phyloP scores from a whole-genome alignment of 805 yeast species.

The Cyberlindnera mississippiensis region DNA sequence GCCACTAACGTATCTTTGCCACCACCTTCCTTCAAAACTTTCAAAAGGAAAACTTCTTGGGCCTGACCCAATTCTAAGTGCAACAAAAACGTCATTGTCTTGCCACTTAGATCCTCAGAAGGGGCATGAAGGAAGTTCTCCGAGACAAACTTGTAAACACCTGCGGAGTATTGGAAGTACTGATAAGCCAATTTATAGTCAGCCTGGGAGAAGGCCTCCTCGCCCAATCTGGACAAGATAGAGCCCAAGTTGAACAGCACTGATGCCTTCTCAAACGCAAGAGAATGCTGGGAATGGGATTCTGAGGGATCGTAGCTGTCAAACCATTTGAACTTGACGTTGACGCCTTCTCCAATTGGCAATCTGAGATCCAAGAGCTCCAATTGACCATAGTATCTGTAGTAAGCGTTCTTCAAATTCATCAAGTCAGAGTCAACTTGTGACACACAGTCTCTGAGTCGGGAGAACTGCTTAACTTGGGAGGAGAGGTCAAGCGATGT shows the following conservation, averaged over 20 bases:
- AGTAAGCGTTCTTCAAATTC: constrained; percentile 50
- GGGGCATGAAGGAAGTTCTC: constrained; percentile 91
- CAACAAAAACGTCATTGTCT: constrained; percentile 59
- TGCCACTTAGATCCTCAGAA: constrained; percentile 66
- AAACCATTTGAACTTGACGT: constrained; percentile 69
- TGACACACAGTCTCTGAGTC: constrained; percentile 33
- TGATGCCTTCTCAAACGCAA: constrained; percentile 88
- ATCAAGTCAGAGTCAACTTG: constrained; percentile 48
- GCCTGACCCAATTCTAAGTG: constrained; percentile 79
- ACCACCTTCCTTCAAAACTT: constrained; percentile 46
- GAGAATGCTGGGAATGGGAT: constrained; percentile 63
- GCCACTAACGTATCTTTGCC: constrained; percentile 56
- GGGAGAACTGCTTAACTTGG: constrained; percentile 55
- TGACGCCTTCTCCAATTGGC: constrained; percentile 57
- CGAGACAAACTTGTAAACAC: constrained; percentile 64
- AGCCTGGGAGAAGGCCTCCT: constrained; percentile 32
- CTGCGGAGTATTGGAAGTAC: constrained; percentile 70
- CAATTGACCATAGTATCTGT: constrained; percentile 73
- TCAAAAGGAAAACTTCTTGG: constrained; percentile 76
- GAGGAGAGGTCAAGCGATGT: constrained; percentile 49
- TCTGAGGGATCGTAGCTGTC: constrained; percentile 59
- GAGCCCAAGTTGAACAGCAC: constrained; percentile 76
- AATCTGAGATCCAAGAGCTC: constrained; percentile 76
- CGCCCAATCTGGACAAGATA: constrained; percentile 49
- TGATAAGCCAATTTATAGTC: constrained; percentile 58